Evolutionary conservation across 192 early-diverging fungal genomes (phyloP), one percentile per base, ranked within the genome.

Genomic region (Coemansia sp.): DNA sequence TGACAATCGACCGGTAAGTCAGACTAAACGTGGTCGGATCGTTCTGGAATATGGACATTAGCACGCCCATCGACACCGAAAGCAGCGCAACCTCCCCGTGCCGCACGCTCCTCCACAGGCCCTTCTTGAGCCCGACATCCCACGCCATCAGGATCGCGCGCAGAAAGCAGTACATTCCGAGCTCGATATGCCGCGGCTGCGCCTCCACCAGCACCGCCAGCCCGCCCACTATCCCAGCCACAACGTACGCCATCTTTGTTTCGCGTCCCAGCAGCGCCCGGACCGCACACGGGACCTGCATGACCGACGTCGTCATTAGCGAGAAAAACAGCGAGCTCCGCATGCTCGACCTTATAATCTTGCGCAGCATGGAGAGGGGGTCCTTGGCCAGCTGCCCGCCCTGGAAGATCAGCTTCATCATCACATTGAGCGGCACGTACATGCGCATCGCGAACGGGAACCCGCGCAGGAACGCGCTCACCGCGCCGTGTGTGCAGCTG

Each of bases 1-100:
- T 85, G 73, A 94, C 76, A n/a, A 90, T 80, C 38, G 84, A 89
- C 27, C 86, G 87, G 58, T 94, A 94, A 24, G 87, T 86, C 8
- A 85, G 73, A 58, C 78, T 82, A 55, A 94, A 89, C 9, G 83
- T 85, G 11, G 80, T 81, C 7, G 87, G 84, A 42, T 91, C 88
- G 64, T 83, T 87, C 70, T 94, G 91, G 73, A 91, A 94, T 10
- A 94, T 60, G 9, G 82, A 82, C 92, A 94, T 92, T 54, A 94
- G 62, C 6, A 86, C 77, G 21, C 86, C 90, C 83, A 88, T 91
- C 0, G 90, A 80, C 6, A 75, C 71, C 47, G 85, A 86, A 56
- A 94, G 91, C 54, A 91, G 77, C 0, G 84, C 68, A 14, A 84
- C 83, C 57, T 94, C 92, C 1, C 88, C 91, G 58, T 87, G 73